Evolutionary conservation across 192 early-diverging fungal genomes (phyloP), one percentile per base, ranked within the genome.

Genomic region (Backusella mclennaniae): DNA sequence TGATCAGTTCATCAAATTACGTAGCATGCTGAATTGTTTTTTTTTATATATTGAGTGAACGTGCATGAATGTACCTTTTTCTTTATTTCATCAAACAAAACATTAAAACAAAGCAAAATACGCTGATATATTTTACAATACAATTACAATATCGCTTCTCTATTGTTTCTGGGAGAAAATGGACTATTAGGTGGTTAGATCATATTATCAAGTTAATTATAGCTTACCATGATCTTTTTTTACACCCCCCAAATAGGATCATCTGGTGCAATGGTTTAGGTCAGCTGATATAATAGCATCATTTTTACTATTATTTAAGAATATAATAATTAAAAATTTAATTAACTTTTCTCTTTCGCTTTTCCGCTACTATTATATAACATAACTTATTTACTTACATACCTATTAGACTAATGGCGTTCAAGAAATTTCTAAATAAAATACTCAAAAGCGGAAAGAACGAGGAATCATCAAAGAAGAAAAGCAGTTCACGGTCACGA

Each of bases 191-290:
- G 4, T 8, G 56, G 26, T 63, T 63, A 63, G 56, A 63, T 63
- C 46, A 49, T 49, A 49, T 49, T 49, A 49, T 49, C 56, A 63
- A 63, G 56, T 63, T 63, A 63, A 63, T 63, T 63, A 63, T 63
- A 63, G 26, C 26, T 63, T 63, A 12, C 21, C 56, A 63, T 29
- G 21, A 63, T 63, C 56, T 29, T 63, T 63, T 63, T 63, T 63
- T 63, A 14, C 26, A 29, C 56, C 23, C 53, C 56, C 23, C 56
- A 63, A 12, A 63, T 29, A 23, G 21, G 26, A 63, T 63, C 56
- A 63, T 63, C 56, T 63, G 56, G 21, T 63, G 26, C 11, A 29
- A 29, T 29, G 23, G 26, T 29, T 29, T 63, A 14, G 8, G 53
- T 63, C 56, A 63, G 56, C 11, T 63, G 56, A 63, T 29, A 59